Evolutionary conservation across 2,329 filamentous ascomycete species (phyloP).

Genomic region (Decorospora gaudefroyi): DNA sequence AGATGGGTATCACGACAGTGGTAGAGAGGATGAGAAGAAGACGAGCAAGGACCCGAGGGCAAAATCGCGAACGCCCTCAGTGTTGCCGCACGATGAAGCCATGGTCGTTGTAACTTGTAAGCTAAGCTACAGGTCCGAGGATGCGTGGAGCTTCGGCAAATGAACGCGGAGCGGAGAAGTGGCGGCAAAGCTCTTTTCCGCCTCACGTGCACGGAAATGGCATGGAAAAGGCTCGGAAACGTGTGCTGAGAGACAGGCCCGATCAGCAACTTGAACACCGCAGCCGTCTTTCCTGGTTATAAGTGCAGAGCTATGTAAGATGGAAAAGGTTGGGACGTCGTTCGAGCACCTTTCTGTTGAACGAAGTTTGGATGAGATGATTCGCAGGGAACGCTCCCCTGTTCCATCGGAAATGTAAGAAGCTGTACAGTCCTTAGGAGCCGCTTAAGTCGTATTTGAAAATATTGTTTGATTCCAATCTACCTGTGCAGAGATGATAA

Average conservation of each 20-base stretch:
- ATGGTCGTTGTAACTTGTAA: slow-evolving; percentile 29
- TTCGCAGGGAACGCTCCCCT: no score
- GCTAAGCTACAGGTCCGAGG: slow-evolving; percentile 33
- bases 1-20: slow-evolving; percentile 8
- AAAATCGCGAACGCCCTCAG: slow-evolving; percentile 8
- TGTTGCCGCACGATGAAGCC: slow-evolving; percentile 22
- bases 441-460: neutral
- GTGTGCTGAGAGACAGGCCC: neutral
- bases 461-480: neutral
- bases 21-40: neutral
- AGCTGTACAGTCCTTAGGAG: neutral
- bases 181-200: slow-evolving; percentile 36
- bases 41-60: slow-evolving; percentile 2
- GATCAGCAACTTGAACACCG: no score
- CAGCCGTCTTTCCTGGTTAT: no score
- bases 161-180: slow-evolving; percentile 34
- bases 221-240: slow-evolving; percentile 17
- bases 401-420: neutral
- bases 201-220: slow-evolving; percentile 22
- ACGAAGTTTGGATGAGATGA: no score
- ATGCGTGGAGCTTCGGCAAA: slow-evolving; percentile 44
- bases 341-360: no score
- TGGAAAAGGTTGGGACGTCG: no score
- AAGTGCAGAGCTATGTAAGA: no score
- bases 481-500: neutral